Percentiles rank a stretch among this genome's conserved stretches.
Conservation (phyloP, 371 early-diverging fungal species). For the Mucor mucedo region DNA sequence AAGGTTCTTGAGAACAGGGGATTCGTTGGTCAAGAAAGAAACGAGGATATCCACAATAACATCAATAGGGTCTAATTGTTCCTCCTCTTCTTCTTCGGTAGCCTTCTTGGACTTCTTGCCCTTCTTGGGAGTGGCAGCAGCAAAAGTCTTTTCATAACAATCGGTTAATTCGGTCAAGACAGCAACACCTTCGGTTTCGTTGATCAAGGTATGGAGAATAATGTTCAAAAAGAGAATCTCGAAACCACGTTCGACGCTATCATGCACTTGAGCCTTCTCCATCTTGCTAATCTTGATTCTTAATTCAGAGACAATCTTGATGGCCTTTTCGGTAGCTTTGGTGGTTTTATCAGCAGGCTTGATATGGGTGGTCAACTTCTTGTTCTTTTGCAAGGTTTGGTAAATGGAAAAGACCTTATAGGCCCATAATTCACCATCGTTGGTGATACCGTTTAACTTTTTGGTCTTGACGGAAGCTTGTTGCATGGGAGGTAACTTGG, state of each 20-base stretch:
- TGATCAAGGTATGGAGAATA: constrained; percentile 66
- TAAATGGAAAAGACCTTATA: constrained; percentile 59
- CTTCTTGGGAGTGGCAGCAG: constrained; percentile 46
- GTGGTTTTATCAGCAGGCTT: constrained; percentile 24
- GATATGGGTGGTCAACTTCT: constrained; percentile 29
- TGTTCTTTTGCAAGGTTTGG: constrained; percentile 53
- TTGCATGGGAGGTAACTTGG: constrained; percentile 59
- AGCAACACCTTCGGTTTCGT: constrained; percentile 68
- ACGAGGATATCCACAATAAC: constrained; percentile 91
- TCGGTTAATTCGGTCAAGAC: constrained; percentile 73
- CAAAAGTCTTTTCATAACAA: constrained; percentile 73
- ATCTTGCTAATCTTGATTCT: constrained; percentile 32
- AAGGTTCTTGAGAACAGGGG: constrained; percentile 73
- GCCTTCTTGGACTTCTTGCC: constrained; percentile 30
- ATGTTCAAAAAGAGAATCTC: constrained; percentile 74
- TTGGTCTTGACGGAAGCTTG: constrained; percentile 57
- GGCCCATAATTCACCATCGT: constrained; percentile 69
- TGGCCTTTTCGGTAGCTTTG: constrained; percentile 28
- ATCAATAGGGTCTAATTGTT: constrained; percentile 81
- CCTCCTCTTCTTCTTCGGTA: constrained; percentile 49
- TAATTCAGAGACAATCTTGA: constrained; percentile 25
- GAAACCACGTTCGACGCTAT: constrained; percentile 67
- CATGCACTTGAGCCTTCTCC: constrained; percentile 45
- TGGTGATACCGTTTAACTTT: constrained; percentile 59
- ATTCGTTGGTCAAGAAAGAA: constrained; percentile 86